These are phyloP conservation scores for Thoreauomyces humboldtii DNA, from an alignment of 192 early-diverging fungal species.

Conservation along the genomic window DNA sequence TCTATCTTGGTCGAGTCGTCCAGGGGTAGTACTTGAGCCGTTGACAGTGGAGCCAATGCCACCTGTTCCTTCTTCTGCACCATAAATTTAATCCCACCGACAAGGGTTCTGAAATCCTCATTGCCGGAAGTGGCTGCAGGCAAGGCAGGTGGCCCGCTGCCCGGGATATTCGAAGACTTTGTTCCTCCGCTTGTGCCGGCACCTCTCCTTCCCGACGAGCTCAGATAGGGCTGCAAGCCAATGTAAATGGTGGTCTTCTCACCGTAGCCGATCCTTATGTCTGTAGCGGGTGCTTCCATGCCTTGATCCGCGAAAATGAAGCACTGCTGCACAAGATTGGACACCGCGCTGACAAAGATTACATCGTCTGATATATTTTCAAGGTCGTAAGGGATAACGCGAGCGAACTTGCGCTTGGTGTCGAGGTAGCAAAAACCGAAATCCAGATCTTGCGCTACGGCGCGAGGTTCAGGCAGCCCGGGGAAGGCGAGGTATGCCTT, in stretches of 20 bases:
- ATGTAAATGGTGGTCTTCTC: conserved; percentile 67
- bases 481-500: conserved; percentile 57
- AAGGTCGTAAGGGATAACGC: conserved; percentile 64
- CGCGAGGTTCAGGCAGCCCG: conserved; percentile 43
- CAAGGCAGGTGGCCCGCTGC: neutral
- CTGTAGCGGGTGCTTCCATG: conserved; percentile 42
- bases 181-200: neutral
- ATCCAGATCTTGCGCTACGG: conserved; percentile 57
- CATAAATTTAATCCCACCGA: conserved; percentile 80
- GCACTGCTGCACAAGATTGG: conserved; percentile 79
- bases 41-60: neutral
- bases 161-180: neutral
- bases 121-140: neutral
- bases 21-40: neutral
- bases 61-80: conserved; percentile 50
- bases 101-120: conserved; percentile 52
- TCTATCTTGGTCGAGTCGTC: no score
- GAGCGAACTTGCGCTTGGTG: conserved; percentile 68
- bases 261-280: conserved; percentile 49
- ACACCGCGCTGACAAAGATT: conserved; percentile 69
- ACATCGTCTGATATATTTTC: conserved; percentile 69
- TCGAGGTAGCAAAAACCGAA: conserved; percentile 83
- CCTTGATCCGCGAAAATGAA: conserved; percentile 59
- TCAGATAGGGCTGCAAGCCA: conserved; percentile 66
- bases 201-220: conserved; percentile 12